Evolutionary conservation across 495 filamentous ascomycete genomes (phyloP).

Genomic region (Cladorrhinum samala): DNA sequence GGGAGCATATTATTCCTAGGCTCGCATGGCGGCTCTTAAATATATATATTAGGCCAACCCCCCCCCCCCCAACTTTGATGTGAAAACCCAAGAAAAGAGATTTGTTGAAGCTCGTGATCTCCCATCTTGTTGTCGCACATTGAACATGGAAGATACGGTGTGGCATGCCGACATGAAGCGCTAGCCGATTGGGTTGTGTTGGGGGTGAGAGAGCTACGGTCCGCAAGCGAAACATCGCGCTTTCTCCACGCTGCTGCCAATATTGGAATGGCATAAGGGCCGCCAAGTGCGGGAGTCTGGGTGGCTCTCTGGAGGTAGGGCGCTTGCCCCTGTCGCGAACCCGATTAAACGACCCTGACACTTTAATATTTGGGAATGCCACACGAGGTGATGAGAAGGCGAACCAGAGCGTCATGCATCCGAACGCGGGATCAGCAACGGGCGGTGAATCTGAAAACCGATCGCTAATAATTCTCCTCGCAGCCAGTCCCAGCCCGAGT

Average conservation of each 20-base stretch:
- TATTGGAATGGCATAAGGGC: not conserved
- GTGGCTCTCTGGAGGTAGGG: not conserved
- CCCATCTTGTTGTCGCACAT: not conserved
- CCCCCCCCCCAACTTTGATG: too few species aligned
- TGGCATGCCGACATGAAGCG: not conserved
- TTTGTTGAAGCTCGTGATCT: slow-evolving; percentile 5
- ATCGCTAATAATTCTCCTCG: not conserved
- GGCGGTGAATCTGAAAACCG: slow-evolving; percentile 7
- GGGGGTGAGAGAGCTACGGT: not conserved
- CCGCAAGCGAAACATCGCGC: not conserved
- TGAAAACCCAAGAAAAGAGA: too few species aligned
- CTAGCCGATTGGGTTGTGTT: slow-evolving; percentile 5
- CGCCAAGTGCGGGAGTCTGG: slow-evolving; percentile 8
- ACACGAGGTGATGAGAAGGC: not conserved
- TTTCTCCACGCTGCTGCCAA: slow-evolving; percentile 3
- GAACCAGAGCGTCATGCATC: not conserved
- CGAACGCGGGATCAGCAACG: slow-evolving; percentile 1
- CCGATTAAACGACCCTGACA: too few species aligned
- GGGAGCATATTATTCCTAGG: too few species aligned
- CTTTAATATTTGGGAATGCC: too few species aligned
- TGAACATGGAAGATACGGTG: slow-evolving; percentile 9
- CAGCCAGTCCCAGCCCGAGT: not conserved
- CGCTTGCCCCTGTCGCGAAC: slow-evolving; percentile 6
- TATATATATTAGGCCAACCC: not conserved
- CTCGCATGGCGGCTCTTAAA: too few species aligned